Base-by-base conservation (phyloP, 768 basidiomycete genomes). In the Trametes cubensis region DNA sequence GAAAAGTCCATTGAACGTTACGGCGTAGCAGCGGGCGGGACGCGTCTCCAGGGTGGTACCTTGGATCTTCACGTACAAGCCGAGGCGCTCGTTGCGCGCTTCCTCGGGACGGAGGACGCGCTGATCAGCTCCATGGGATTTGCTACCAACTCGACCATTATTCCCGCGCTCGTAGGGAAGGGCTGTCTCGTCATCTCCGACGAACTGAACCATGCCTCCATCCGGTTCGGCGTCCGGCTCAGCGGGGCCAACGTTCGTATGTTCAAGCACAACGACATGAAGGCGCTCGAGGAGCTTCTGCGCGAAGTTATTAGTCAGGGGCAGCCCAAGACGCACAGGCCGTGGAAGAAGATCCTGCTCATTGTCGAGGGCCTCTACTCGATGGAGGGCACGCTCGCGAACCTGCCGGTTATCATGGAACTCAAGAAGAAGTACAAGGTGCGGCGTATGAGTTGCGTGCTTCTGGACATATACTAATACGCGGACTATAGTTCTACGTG, bases 241-340 rank as follows among this genome's bases (percentile, higher is more conserved):
- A 92, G 90, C 58, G 94, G 95, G 18, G 95, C 95, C 0, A 84
- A 87, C 64, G 89, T 98, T 6, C 81, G 95, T 50, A 90, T 88
- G 84, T 99, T 92, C 87, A 96, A 95, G 81, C 97, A 99, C 73
- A 98, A 99, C 71, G 86, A 98, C 74, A 92, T 98, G 89, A 74
- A 79, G 42, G 85, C 80, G 51, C 77, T 99, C 57, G 96, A 98
- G 75, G 73, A 77, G 6, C 71, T 98, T 14, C 77, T 99, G 70
- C 81, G 87, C 45, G 97, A 99, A 75, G 88, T 86, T 25, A 95
- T 99, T 76, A 93, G 90, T 69, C 97, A 99, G 74, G 97, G 97
- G 17, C 96, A 98, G 73, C 95, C 96, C 4, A 90, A 95, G 78
- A 97, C 95, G 0, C 97, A 98, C 70, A 78, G 97, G n/a, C 96